A percentile compares a stretch with the other conserved stretches of the same genome.
phyloP scores from a whole-genome alignment of 345 rosid species.

The Lepidium africanum region DNA sequence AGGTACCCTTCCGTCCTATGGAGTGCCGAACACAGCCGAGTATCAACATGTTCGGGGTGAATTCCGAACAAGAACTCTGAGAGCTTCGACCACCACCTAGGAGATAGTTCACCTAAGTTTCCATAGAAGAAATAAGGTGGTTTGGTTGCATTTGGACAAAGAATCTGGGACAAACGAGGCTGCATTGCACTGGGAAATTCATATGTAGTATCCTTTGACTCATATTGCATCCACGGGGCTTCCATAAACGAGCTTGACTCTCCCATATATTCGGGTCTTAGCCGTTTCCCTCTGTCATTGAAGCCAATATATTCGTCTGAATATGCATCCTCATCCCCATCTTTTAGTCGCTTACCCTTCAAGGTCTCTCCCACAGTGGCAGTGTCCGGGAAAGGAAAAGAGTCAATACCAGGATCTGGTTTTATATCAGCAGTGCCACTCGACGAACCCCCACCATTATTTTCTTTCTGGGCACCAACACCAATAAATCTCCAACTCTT shows the following conservation, averaged over 20 bases:
- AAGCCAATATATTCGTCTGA: slow-evolving; percentile 17
- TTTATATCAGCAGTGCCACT: slow-evolving; percentile 31
- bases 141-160: slow-evolving; percentile 39
- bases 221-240: slow-evolving; percentile 42
- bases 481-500: slow-evolving; percentile 20
- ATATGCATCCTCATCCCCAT: slow-evolving; percentile 35
- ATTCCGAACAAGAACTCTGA: slow-evolving; percentile 49
- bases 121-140: slow-evolving; percentile 83
- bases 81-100: slow-evolving; percentile 51
- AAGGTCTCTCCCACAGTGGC: slow-evolving; percentile 31
- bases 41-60: slow-evolving; percentile 64
- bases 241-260: slow-evolving; percentile 36
- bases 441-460: slow-evolving; percentile 14
- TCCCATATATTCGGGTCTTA: slow-evolving; percentile 44
- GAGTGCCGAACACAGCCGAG: slow-evolving; percentile 60
- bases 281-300: slow-evolving; percentile 48
- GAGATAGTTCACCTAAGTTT: slow-evolving; percentile 40
- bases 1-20: slow-evolving; percentile 76
- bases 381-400: slow-evolving; percentile 23
- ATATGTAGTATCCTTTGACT: slow-evolving; percentile 6
- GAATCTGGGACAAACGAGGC: slow-evolving; percentile 38
- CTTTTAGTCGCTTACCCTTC: slow-evolving; percentile 64
- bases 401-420: slow-evolving; percentile 27
- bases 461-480: slow-evolving; percentile 16
- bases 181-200: slow-evolving; percentile 30